Evolutionary conservation across 768 basidiomycete species (phyloP), one percentile per base, ranked within the genome.

Genomic region (Lyophyllum semitale): DNA sequence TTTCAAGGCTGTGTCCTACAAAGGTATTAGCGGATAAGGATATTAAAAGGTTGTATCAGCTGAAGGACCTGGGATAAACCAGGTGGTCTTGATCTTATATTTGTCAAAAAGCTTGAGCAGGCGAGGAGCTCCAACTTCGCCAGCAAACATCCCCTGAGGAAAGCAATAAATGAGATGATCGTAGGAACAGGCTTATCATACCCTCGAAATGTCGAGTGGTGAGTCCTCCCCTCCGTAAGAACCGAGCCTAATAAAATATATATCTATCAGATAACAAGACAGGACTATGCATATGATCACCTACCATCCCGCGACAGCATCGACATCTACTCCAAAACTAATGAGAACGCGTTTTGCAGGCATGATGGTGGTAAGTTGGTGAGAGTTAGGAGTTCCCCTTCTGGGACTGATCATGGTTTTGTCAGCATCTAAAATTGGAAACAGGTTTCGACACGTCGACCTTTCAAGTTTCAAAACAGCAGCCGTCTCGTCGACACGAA

Each of bases 181-280:
- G n/a, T n/a, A n/a, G n/a, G n/a, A n/a, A n/a, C n/a, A n/a, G n/a
- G n/a, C n/a, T n/a, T n/a, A n/a, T n/a, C n/a, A 42, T 63, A 83
- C 85, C 63, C 82, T 74, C 12, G 84, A 87, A 53, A 90, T 87
- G 61, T 90, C 89, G 18, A 80, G 69, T 0, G 85, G 84, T 0
- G 83, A 86, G 63, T 89, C 81, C 59, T 89, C 83, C n/a, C 87
- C 88, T 3, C 88, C 88, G 63, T 89, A 89, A 0, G 85, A 86
- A 6, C 88, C 87, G 15, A 87, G 75, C 84, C 84, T 87, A 38
- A 1, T 42, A 3, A 15, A 18, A 23, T 25, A 17, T n/a, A 13
- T 32, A 32, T 6, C 7, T 32, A 11, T 23, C 22, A 11, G 1
- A 23, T 12, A 8, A n/a, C n/a, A n/a, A n/a, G n/a, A n/a, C n/a